Conservation (phyloP, 1,139 yeast species). For the Spathaspora jeffriesii region DNA sequence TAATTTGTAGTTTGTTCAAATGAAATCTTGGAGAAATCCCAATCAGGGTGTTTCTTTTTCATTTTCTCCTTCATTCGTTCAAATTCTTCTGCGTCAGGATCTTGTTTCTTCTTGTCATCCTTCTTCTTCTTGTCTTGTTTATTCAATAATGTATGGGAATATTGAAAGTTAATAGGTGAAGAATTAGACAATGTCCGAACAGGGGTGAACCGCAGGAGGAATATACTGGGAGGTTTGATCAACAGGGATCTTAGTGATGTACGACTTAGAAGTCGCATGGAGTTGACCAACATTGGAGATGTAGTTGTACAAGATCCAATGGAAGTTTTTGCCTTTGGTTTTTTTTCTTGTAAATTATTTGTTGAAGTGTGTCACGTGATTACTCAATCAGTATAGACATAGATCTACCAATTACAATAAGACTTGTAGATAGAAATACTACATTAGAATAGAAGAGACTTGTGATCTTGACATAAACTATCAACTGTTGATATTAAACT, state of each 20-base stretch:
- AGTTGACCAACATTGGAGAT: slow-evolving; percentile 6
- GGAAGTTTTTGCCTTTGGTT: background rate
- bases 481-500: too few species aligned
- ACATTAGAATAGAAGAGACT: too few species aligned
- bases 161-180: background rate
- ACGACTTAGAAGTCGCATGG: slow-evolving; percentile 8
- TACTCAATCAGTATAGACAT: background rate
- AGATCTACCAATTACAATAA: too few species aligned
- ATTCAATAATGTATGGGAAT: slow-evolving; percentile 9
- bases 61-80: slow-evolving; percentile 16
- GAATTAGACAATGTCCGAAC: slow-evolving; percentile 1
- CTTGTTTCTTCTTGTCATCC: slow-evolving; percentile 11
- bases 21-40: slow-evolving; percentile 32
- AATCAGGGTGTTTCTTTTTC: slow-evolving; percentile 31
- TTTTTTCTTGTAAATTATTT: background rate
- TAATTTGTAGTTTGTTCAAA: slow-evolving; percentile 29
- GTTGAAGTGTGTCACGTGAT: background rate
- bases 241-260: slow-evolving; percentile 1
- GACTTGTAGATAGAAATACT: too few species aligned
- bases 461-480: too few species aligned
- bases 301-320: too few species aligned
- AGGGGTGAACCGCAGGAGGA: background rate
- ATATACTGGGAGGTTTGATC: background rate
- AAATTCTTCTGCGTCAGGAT: slow-evolving; percentile 11
- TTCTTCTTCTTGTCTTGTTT: slow-evolving; percentile 9